These are phyloP conservation scores for Collybia sordida DNA, from an alignment of 768 basidiomycete genomes.

Conservation along the genomic window DNA sequence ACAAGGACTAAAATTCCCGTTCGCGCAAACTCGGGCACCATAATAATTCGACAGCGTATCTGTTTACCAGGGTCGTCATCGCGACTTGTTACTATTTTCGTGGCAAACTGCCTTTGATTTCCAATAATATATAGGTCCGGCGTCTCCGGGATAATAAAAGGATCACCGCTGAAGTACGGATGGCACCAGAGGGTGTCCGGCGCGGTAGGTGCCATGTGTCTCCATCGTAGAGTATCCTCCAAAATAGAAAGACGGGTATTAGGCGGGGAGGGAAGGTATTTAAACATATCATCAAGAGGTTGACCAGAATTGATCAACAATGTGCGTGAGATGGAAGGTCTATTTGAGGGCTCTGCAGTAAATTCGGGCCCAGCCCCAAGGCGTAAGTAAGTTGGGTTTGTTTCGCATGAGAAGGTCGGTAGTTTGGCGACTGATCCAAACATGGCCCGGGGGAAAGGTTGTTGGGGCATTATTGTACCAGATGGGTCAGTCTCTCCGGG, in stretches of 20 bases:
- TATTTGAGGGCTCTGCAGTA: slow-evolving; percentile 8
- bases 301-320: slow-evolving; percentile 90
- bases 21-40: slow-evolving; percentile 79
- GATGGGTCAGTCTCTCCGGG: slow-evolving; percentile 90
- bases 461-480: slow-evolving; percentile 89
- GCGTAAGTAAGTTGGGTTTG: slow-evolving; percentile 87
- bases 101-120: slow-evolving; percentile 82
- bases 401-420: slow-evolving; percentile 71
- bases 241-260: slow-evolving; percentile 74
- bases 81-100: slow-evolving; percentile 56
- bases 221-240: slow-evolving; percentile 82
- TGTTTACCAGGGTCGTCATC: slow-evolving; percentile 27
- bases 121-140: slow-evolving; percentile 94
- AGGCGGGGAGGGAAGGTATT: slow-evolving; percentile 77
- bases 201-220: slow-evolving; percentile 97
- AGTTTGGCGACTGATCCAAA: slow-evolving; percentile 65
- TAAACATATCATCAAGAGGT: slow-evolving; percentile 92
- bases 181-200: slow-evolving; percentile 99
- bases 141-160: slow-evolving; percentile 83
- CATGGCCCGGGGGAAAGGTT: slow-evolving; percentile 90
- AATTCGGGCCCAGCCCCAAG: slow-evolving; percentile 41
- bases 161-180: slow-evolving; percentile 84
- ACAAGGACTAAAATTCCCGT: slow-evolving; percentile 79
- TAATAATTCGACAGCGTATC: slow-evolving; percentile 63
- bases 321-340: slow-evolving; percentile 41